Percentiles rank a stretch among this genome's conserved stretches.
phyloP scores from a whole-genome alignment of 73 alveolate species.

The Paramecium bursaria region DNA sequence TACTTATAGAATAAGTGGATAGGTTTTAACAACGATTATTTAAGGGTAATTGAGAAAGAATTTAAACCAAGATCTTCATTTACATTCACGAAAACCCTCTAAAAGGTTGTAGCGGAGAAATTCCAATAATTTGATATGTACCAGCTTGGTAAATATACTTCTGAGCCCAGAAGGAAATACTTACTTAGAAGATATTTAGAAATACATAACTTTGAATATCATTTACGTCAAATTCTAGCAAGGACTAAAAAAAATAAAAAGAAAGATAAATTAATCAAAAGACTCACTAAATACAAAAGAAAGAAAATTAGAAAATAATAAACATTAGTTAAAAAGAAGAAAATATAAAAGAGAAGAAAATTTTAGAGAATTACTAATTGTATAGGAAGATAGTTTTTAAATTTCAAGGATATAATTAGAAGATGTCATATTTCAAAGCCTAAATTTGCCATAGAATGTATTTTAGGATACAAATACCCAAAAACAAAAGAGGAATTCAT shows the following conservation, averaged over 20 bases:
- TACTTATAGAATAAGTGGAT: not conserved
- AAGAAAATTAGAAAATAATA: not conserved
- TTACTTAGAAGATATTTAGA: constrained; percentile 29
- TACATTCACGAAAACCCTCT: constrained; percentile 60
- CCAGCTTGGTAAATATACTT: constrained; percentile 72
- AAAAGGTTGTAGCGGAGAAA: constrained; percentile 62
- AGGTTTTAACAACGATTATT: not conserved
- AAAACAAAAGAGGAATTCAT: constrained; percentile 66
- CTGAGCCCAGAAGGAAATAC: constrained; percentile 64
- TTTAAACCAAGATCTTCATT: constrained; percentile 6
- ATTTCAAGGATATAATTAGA: constrained; percentile 69
- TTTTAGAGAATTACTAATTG: not conserved
- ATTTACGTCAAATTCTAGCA: not conserved
- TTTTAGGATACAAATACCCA: constrained; percentile 73
- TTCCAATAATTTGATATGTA: constrained; percentile 61
- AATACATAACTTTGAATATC: not conserved
- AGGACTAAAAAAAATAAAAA: not conserved
- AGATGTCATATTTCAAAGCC: constrained; percentile 73
- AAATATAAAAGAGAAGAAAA: not conserved
- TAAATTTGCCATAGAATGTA: constrained; percentile 27
- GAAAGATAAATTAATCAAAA: not conserved
- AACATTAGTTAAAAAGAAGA: not conserved
- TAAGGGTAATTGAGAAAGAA: not conserved
- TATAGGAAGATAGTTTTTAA: constrained; percentile 45
- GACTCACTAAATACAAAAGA: constrained; percentile 26